Evolutionary conservation across 257 asterid species (phyloP).

Genomic region (Przewalskia tangutica): DNA sequence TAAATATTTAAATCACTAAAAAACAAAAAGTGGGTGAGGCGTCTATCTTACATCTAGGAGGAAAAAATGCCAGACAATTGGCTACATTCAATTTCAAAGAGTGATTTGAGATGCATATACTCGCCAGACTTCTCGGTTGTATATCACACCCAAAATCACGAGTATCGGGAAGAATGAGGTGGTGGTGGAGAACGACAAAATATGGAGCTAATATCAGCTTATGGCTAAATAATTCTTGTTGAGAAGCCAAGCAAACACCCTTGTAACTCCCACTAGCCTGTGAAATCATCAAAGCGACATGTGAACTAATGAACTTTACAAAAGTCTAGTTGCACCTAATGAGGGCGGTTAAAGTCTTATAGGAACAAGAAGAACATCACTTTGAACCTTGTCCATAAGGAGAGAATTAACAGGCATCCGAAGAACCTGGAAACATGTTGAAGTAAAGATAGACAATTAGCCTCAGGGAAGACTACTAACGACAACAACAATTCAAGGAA

Average conservation of each 20-base stretch:
- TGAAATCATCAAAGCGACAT: slow-evolving; percentile 14
- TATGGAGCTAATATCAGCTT: slow-evolving; percentile 70
- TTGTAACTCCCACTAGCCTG: slow-evolving; percentile 53
- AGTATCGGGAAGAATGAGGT: slow-evolving; percentile 24
- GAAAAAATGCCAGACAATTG: slow-evolving; percentile 64
- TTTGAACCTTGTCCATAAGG: slow-evolving; percentile 56
- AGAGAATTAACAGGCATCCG: slow-evolving; percentile 62
- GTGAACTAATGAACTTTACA: not conserved
- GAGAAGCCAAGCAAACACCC: slow-evolving; percentile 79
- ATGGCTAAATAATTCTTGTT: slow-evolving; percentile 81
- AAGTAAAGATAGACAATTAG: not conserved
- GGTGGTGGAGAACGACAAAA: slow-evolving; percentile 27
- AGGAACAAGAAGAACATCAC: not conserved
- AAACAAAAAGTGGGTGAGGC: slow-evolving; percentile 2
- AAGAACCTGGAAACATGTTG: slow-evolving; percentile 46
- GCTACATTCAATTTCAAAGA: slow-evolving; percentile 49
- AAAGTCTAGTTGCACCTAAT: not conserved
- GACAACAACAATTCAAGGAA: not conserved
- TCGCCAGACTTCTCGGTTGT: slow-evolving; percentile 50
- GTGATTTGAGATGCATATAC: slow-evolving; percentile 59
- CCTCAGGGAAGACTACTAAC: not conserved
- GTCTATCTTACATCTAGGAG: slow-evolving; percentile 57
- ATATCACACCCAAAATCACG: slow-evolving; percentile 21
- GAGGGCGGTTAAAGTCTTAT: slow-evolving; percentile 1
- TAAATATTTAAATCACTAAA: not conserved